Base-by-base conservation (phyloP, 2,329 filamentous ascomycete genomes). In the Phialophora expanda region DNA sequence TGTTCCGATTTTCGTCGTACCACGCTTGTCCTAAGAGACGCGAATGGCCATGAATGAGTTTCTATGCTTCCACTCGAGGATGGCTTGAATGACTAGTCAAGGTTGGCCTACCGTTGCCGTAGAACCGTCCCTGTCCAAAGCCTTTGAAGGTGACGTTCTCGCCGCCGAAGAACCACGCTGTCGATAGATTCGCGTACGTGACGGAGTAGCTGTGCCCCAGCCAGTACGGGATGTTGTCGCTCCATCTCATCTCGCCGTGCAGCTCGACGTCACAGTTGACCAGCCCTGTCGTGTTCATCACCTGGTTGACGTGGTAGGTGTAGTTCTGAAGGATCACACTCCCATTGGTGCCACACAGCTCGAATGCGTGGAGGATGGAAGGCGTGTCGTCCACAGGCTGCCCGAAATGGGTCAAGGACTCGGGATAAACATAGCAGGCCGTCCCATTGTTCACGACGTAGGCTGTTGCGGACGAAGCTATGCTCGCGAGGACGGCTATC, bases 201-300 rank as follows among this genome's bases (percentile, higher is more conserved):
- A 88, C 87, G 62, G 84, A 83, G 80, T 90, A 90, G 50, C 83
- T 81, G 72, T 90, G 83, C 8, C 81, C 82, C 68, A 88, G 82
- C 89, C 89, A 91, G 76, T 90, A 91, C 69, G 86, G 83, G 1
- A 87, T 88, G 73, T 91, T 86, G 58, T 88, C 84, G 62, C 84
- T 85, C 77, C 91, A 91, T 63, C 84, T 79, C 22, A 90, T 81
- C 24, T 82, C 83, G 24, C 86, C 87, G 72, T 84, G 82, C 66
- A 87, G 84, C 68, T 86, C 85, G 85, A 64, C 24, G 62, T 32
- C 66, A 56, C 57, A 38, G 32, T 50, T 61, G 24, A 56, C 44
- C 12, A 41, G 20, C 9, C 71, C 71, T 17, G 66, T 58, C 30
- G 58, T 72, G 46, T 44, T 62, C 65, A 68, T 66, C 24, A 69